Base-by-base conservation (phyloP, 2,329 filamentous ascomycete species). In the Boeremia exigua region DNA sequence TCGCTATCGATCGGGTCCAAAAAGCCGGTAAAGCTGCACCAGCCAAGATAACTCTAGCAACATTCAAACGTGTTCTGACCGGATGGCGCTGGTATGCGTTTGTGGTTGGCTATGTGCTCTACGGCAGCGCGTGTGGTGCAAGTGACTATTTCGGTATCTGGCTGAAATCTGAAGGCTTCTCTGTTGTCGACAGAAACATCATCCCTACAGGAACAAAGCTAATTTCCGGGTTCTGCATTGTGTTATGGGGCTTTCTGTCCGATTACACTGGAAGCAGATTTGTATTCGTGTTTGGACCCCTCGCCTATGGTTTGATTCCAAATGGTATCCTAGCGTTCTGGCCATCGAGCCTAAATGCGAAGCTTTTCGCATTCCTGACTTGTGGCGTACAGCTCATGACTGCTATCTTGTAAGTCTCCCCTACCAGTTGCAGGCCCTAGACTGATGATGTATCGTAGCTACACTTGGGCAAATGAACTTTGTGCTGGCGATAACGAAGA, bases 361-460 rank as follows among this genome's bases (percentile, higher is more conserved):
- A 51, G 27, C 40, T 51, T 2, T 51, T 38, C 25, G 48, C 48
- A 3, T 51, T 51, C 25, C 27, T 51, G 15, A 51, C 32, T 10
- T 38, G 25, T 37, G 40, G 48, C 14, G 48, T 51, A 17, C 48
- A 45, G 17, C 39, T 51, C 11, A 51, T 51, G 48, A 51, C 48
- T 25, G 40, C 48, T 10, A 45, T 51, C 32, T 51, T 44, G 32
- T 43, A 27, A 50, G 38, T 37, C 6, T 12, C 17, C n/a, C 3
- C 12, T 11, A 4, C 11, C 3, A 14, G 23, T 12, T 4, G 7
- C 1, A 29, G 9, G 11, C 3, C 2, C 19, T 12, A 10, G n/a
- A 37, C 39, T 50, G 25, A 50, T 11, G 11, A 8, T 2, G 11
- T 15, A 3, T 9, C 6, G 2, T 2, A 50, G 38, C 32, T 51